These are phyloP conservation scores for Microdochium paspali DNA, from an alignment of 2,329 filamentous ascomycete genomes.

Conservation along the genomic window DNA sequence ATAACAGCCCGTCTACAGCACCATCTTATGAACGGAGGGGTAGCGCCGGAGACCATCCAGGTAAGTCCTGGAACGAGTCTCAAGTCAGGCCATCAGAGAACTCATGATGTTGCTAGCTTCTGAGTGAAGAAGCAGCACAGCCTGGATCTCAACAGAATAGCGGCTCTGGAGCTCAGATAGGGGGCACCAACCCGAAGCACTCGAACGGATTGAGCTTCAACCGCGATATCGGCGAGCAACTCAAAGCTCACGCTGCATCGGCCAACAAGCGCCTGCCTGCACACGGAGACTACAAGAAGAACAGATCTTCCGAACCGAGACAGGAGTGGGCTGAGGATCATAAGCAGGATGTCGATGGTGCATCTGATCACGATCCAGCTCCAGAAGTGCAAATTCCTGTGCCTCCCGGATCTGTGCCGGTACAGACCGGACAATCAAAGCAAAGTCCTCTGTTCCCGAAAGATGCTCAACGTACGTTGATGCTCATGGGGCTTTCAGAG, in stretches of 20 bases:
- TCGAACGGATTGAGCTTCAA: no score
- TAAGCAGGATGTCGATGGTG: not conserved
- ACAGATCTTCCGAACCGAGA: no score
- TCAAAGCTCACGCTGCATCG: not conserved
- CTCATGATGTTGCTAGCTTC: not conserved
- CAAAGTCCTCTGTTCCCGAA: slow-evolving; percentile 21
- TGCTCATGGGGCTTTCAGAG: slow-evolving; percentile 53
- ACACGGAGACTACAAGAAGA: no score
- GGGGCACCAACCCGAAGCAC: no score
- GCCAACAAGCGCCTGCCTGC: no score
- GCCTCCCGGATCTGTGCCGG: not conserved
- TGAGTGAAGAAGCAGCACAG: slow-evolving; percentile 3
- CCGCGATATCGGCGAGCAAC: no score
- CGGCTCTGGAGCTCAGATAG: not conserved
- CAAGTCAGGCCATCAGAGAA: slow-evolving; percentile 3
- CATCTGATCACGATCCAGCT: slow-evolving; percentile 1
- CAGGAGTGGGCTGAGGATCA: no score
- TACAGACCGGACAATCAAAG: slow-evolving; percentile 3
- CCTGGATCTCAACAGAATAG: no score
- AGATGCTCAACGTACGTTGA: slow-evolving; percentile 44
- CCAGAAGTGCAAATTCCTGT: not conserved
- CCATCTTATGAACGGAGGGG: slow-evolving; percentile 40
- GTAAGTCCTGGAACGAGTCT: slow-evolving; percentile 20
- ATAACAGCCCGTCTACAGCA: slow-evolving; percentile 30
- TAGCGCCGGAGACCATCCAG: slow-evolving; percentile 34